Evolutionary conservation across 2,329 filamentous ascomycete species (phyloP).

Genomic region (Lizonia empirigonia): DNA sequence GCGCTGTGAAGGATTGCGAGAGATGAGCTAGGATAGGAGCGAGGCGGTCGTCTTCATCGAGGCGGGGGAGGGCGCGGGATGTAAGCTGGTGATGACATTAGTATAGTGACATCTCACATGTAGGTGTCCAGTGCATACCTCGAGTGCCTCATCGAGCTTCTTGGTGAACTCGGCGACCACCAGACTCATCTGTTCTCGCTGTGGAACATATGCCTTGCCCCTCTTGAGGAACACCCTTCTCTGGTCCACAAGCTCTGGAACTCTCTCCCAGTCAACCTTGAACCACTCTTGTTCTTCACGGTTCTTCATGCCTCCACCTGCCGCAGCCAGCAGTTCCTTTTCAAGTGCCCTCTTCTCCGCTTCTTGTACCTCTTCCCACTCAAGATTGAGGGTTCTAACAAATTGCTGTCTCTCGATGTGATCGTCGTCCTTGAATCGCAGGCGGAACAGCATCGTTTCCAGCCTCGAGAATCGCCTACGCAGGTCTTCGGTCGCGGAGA

Average conservation of each 20-base stretch:
- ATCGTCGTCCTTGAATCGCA: slow-evolving; percentile 81
- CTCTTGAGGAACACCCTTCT: slow-evolving; percentile 75
- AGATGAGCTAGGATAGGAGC: slow-evolving; percentile 77
- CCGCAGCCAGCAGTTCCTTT: slow-evolving; percentile 60
- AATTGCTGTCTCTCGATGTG: slow-evolving; percentile 74
- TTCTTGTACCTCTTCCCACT: slow-evolving; percentile 82
- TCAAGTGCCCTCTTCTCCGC: slow-evolving; percentile 75
- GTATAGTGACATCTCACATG: neutral
- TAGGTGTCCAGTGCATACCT: slow-evolving; percentile 60
- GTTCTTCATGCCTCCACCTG: slow-evolving; percentile 57
- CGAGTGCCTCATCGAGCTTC: slow-evolving; percentile 78
- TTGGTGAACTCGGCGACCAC: slow-evolving; percentile 85
- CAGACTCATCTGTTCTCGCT: slow-evolving; percentile 84
- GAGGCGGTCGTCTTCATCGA: slow-evolving; percentile 95
- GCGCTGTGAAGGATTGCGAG: slow-evolving; percentile 94
- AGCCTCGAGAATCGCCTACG: slow-evolving; percentile 83
- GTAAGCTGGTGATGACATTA: slow-evolving; percentile 65
- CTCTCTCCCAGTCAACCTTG: slow-evolving; percentile 94
- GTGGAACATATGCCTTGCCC: slow-evolving; percentile 91
- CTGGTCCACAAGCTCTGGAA: slow-evolving; percentile 85
- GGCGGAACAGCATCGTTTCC: slow-evolving; percentile 86
- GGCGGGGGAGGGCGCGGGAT: slow-evolving; percentile 83
- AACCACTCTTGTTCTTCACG: slow-evolving; percentile 87
- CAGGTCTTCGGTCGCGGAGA: slow-evolving; percentile 88
- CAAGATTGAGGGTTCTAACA: slow-evolving; percentile 74